Evolutionary conservation across 768 basidiomycete genomes (phyloP).

Genomic region (Hygrocybe coccinea): DNA sequence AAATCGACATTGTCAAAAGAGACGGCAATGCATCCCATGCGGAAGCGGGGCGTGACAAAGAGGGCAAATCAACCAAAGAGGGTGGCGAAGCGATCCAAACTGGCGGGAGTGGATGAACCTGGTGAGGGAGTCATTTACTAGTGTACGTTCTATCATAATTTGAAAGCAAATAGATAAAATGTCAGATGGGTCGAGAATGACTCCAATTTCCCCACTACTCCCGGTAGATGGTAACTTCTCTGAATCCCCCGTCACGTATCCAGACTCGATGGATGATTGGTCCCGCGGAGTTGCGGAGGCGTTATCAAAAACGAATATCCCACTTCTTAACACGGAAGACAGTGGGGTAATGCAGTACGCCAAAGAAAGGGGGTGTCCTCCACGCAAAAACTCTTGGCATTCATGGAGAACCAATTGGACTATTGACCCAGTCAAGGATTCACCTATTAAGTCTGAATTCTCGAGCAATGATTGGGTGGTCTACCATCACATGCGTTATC

Average conservation of each 20-base stretch:
- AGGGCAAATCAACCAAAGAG: too few relatives aligned
- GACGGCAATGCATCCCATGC: too few relatives aligned
- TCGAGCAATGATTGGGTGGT: neutral
- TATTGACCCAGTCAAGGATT: neutral
- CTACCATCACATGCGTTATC: neutral
- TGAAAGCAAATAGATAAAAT: neutral
- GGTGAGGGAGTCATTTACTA: neutral
- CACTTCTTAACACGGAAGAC: neutral
- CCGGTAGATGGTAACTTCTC: neutral
- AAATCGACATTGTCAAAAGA: neutral
- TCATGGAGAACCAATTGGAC: neutral
- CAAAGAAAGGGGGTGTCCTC: neutral
- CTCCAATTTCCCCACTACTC: neutral
- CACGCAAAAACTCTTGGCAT: neutral
- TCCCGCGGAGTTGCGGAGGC: neutral
- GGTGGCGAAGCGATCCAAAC: too few relatives aligned
- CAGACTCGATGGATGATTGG: neutral
- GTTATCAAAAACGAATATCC: neutral
- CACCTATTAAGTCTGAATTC: neutral
- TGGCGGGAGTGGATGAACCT: too few relatives aligned
- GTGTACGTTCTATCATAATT: neutral
- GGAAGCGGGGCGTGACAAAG: too few relatives aligned
- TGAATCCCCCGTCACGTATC: neutral
- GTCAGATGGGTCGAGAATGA: neutral
- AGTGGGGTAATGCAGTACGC: neutral